phyloP scores from a whole-genome alignment of 169 alveolate genomes.

The Plasmodium inui region DNA sequence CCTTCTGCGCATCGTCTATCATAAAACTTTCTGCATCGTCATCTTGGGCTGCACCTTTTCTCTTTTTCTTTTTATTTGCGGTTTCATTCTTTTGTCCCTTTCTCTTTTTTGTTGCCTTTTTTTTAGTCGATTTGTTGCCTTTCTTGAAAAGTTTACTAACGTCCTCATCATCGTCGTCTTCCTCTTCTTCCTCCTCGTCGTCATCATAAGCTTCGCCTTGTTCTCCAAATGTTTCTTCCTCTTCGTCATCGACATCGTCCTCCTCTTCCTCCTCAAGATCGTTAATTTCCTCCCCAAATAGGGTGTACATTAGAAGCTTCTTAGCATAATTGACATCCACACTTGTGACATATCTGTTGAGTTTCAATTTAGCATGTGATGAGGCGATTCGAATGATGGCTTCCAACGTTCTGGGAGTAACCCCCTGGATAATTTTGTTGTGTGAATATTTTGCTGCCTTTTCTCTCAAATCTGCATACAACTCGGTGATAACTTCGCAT shows the following conservation, averaged over 20 bases:
- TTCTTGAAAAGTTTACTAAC: constrained; percentile 3
- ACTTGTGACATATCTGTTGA: constrained; percentile 85
- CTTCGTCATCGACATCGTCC: constrained; percentile 39
- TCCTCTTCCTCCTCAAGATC: constrained; percentile 58
- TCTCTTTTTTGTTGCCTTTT: constrained; percentile 43
- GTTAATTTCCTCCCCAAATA: constrained; percentile 84
- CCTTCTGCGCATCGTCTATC: constrained; percentile 19
- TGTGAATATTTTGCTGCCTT: constrained; percentile 78
- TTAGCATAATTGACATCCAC: constrained; percentile 85
- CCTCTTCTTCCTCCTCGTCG: constrained; percentile 1
- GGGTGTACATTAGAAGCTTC: constrained; percentile 86
- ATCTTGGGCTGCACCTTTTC: neutral
- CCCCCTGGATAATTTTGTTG: constrained; percentile 81
- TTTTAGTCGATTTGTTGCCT: neutral
- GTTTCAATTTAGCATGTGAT: constrained; percentile 89
- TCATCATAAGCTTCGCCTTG: constrained; percentile 18
- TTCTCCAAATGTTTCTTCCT: constrained; percentile 20
- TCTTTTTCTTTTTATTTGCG: constrained; percentile 22
- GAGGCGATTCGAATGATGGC: constrained; percentile 91
- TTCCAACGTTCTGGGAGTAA: constrained; percentile 90
- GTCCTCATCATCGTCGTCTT: constrained; percentile 30
- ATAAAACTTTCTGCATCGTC: constrained; percentile 9
- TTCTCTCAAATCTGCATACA: constrained; percentile 85
- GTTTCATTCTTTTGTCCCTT: constrained; percentile 17
- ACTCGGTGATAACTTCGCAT: constrained; percentile 83